A percentile compares a stretch with the other conserved stretches of the same genome.
These are phyloP conservation scores for Endoconidiophora laricicola DNA, from an alignment of 2,329 filamentous ascomycete genomes.

Conservation along the genomic window DNA sequence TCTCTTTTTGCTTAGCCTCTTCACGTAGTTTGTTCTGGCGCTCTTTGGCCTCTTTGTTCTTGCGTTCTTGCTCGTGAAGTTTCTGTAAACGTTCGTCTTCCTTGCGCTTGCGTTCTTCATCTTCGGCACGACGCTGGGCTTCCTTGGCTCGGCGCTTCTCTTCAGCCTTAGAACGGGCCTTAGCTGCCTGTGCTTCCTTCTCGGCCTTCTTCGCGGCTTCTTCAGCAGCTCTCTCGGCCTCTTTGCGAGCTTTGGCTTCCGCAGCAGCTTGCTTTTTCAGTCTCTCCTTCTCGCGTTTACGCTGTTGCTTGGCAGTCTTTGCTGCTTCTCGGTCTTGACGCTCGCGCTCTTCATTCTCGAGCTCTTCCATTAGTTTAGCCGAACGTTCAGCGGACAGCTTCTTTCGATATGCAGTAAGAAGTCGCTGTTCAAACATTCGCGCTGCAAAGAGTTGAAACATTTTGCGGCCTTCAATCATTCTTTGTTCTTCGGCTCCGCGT, in stretches of 20 bases:
- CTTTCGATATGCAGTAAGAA: slow-evolving; percentile 92
- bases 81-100: slow-evolving; percentile 71
- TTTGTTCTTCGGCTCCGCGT: slow-evolving; percentile 91
- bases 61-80: slow-evolving; percentile 75
- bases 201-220: slow-evolving; percentile 60
- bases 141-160: slow-evolving; percentile 87
- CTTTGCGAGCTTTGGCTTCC: slow-evolving; percentile 77
- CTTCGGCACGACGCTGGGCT: slow-evolving; percentile 73
- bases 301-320: slow-evolving; percentile 84
- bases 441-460: slow-evolving; percentile 99
- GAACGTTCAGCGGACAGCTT: slow-evolving; percentile 91
- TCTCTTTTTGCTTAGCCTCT: slow-evolving; percentile 65
- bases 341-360: slow-evolving; percentile 67
- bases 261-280: slow-evolving; percentile 76
- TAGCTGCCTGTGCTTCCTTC: slow-evolving; percentile 64
- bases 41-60: slow-evolving; percentile 35
- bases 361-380: slow-evolving; percentile 74
- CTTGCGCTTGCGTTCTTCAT: slow-evolving; percentile 71
- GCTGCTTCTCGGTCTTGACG: slow-evolving; percentile 74
- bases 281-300: slow-evolving; percentile 84
- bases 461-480: slow-evolving; percentile 92
- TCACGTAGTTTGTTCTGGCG: slow-evolving; percentile 76
- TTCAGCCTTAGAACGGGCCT: slow-evolving; percentile 66
- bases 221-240: slow-evolving; percentile 78
- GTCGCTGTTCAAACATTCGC: slow-evolving; percentile 96